Evolutionary conservation across 768 basidiomycete genomes (phyloP).

Genomic region (Dioszegia hungarica): DNA sequence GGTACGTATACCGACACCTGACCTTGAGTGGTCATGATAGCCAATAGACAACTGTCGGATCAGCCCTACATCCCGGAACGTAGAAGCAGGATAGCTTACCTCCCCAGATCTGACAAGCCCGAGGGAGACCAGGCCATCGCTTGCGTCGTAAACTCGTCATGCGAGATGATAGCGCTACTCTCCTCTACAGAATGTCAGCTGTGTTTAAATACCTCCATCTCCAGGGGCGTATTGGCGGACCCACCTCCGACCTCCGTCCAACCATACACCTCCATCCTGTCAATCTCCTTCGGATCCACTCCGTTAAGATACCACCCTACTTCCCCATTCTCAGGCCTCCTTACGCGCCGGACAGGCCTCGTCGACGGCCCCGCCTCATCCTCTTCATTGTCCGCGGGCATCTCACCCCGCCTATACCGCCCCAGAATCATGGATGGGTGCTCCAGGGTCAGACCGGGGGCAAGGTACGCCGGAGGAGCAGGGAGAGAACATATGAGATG

Average conservation of each 20-base stretch:
- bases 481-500: conserved; percentile 17
- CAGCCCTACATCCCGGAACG: neutral
- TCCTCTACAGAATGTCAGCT: conserved; percentile 15
- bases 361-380: neutral
- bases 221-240: neutral
- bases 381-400: neutral
- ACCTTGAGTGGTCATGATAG: conserved; percentile 14
- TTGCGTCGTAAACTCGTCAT: conserved; percentile 13
- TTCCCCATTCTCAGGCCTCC: conserved; percentile 25
- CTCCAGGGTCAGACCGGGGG: conserved; percentile 9
- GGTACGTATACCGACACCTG: conserved; percentile 37
- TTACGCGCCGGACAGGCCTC: neutral
- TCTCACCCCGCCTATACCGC: neutral
- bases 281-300: conserved; percentile 19
- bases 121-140: conserved; percentile 36
- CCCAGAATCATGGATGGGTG: neutral
- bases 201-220: neutral
- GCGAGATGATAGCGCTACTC: conserved; percentile 4
- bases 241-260: conserved; percentile 26
- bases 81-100: conserved; percentile 15
- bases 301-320: conserved; percentile 27
- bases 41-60: conserved; percentile 29
- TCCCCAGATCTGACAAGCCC: conserved; percentile 32
- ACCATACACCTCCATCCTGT: conserved; percentile 23
- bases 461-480: conserved; percentile 18